Evolutionary conservation across 306 rosid genomes (phyloP).

Genomic region (Senna tora): DNA sequence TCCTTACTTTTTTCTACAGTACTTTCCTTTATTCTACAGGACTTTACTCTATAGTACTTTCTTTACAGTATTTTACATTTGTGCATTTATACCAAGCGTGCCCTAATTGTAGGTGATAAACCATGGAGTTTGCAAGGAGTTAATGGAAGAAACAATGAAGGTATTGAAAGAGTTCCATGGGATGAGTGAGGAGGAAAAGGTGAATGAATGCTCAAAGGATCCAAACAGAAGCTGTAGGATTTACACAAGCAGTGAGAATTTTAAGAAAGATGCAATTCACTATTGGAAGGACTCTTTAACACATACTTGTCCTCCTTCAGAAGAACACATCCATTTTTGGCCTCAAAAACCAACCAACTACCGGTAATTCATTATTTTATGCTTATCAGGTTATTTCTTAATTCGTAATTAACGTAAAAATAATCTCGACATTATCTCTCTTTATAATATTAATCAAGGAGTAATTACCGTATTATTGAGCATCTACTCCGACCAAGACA

Average conservation of each 20-base stretch:
- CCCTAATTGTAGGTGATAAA: too few species aligned
- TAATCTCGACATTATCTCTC: too few species aligned
- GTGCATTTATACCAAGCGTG: too few species aligned
- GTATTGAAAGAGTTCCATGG: constrained; percentile 62
- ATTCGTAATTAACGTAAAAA: too few species aligned
- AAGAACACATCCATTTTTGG: constrained; percentile 56
- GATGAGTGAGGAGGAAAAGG: constrained; percentile 53
- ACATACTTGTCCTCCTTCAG: constrained; percentile 58
- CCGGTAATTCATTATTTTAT: constrained; percentile 37
- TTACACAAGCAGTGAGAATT: constrained; percentile 70
- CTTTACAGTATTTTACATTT: too few species aligned
- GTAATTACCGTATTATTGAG: too few species aligned
- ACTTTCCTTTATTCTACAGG: too few species aligned
- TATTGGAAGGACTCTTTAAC: constrained; percentile 69
- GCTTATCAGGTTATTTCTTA: too few species aligned
- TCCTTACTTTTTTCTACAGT: too few species aligned
- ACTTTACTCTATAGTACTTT: too few species aligned
- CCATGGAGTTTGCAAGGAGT: constrained; percentile 58
- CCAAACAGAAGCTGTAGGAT: constrained; percentile 56
- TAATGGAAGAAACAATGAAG: constrained; percentile 43
- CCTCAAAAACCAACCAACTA: constrained; percentile 67
- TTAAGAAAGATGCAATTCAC: constrained; percentile 36
- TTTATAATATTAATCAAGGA: too few species aligned
- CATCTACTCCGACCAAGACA: too few species aligned
- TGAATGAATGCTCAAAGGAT: constrained; percentile 56